Percentiles rank a stretch among this genome's conserved stretches.
These are phyloP conservation scores for Melanomma pulvis-pyrius DNA, from an alignment of 495 filamentous ascomycete genomes.

Conservation along the genomic window DNA sequence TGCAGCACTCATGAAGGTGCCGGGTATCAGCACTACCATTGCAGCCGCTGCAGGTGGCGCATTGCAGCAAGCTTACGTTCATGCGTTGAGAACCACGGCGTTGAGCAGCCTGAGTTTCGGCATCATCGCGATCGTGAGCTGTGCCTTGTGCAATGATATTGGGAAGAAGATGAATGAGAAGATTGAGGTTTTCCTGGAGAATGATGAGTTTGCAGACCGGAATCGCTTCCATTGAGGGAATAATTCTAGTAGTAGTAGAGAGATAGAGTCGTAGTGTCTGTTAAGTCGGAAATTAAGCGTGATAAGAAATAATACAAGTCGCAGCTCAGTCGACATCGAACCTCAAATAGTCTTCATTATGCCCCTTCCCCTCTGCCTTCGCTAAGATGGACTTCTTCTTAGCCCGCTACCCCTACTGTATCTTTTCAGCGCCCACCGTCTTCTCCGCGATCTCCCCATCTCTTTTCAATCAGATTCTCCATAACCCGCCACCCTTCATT, in stretches of 20 bases:
- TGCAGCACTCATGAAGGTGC: conserved; percentile 18
- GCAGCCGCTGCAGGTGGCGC: conserved; percentile 23
- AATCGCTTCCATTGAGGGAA: conserved; percentile 25
- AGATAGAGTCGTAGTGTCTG: background rate
- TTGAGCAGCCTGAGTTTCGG: conserved; percentile 38
- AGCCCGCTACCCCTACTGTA: no score
- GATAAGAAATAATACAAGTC: no score
- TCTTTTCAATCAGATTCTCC: no score
- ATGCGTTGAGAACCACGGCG: conserved; percentile 21
- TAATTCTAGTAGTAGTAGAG: background rate
- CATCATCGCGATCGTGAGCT: conserved; percentile 40
- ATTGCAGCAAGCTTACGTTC: conserved; percentile 24
- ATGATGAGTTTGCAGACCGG: conserved; percentile 32
- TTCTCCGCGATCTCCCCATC: no score
- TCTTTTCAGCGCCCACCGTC: no score
- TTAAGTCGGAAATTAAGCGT: no score
- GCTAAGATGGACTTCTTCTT: no score
- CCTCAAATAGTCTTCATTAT: no score
- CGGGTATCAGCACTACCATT: conserved; percentile 28
- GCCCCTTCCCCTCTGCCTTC: no score
- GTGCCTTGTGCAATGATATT: conserved; percentile 41
- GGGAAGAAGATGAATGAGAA: conserved; percentile 34
- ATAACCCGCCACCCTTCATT: no score
- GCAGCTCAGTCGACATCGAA: no score
- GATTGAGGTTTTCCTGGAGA: conserved; percentile 36